A percentile compares a stretch with the other conserved stretches of the same genome.
These are phyloP conservation scores for Beauveria sp. DNA, from an alignment of 2,329 filamentous ascomycete species.

Conservation along the genomic window DNA sequence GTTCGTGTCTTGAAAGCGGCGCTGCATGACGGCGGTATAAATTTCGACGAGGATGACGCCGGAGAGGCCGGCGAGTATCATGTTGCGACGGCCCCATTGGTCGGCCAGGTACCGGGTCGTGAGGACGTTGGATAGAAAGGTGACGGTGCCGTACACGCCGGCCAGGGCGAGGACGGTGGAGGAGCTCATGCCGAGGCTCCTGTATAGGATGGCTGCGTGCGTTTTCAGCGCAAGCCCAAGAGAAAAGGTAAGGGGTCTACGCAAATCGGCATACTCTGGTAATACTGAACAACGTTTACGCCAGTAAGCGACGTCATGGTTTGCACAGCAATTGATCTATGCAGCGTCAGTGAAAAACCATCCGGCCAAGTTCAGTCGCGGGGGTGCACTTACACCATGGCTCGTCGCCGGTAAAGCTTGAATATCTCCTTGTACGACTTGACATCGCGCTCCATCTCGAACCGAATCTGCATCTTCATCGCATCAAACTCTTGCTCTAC, in stretches of 20 bases:
- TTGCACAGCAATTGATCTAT: conserved; percentile 44
- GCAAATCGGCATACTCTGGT: conserved; percentile 24
- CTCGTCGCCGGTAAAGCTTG: conserved; percentile 41
- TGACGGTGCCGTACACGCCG: conserved; percentile 46
- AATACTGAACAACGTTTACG: conserved; percentile 47
- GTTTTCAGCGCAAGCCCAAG: not conserved
- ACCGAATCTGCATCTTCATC: conserved; percentile 49
- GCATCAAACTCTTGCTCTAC: conserved; percentile 43
- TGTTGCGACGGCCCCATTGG: conserved; percentile 52
- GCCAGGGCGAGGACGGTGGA: conserved; percentile 45
- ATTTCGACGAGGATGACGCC: conserved; percentile 50
- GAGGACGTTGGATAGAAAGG: conserved; percentile 42
- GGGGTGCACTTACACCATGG: conserved; percentile 34
- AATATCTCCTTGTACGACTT: conserved; percentile 45
- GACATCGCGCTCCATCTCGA: conserved; percentile 49
- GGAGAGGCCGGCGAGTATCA: conserved; percentile 45
- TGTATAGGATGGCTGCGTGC: conserved; percentile 38
- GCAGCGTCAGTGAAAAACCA: not conserved
- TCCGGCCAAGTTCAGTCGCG: not conserved
- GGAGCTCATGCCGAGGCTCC: conserved; percentile 42
- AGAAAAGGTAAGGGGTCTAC: not conserved
- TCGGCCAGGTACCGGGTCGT: conserved; percentile 47
- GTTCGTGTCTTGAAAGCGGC: conserved; percentile 45
- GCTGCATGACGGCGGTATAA: conserved; percentile 52
- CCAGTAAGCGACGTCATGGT: conserved; percentile 51